Base-by-base conservation (phyloP, 1,139 yeast genomes). In the Pichia sp. region DNA sequence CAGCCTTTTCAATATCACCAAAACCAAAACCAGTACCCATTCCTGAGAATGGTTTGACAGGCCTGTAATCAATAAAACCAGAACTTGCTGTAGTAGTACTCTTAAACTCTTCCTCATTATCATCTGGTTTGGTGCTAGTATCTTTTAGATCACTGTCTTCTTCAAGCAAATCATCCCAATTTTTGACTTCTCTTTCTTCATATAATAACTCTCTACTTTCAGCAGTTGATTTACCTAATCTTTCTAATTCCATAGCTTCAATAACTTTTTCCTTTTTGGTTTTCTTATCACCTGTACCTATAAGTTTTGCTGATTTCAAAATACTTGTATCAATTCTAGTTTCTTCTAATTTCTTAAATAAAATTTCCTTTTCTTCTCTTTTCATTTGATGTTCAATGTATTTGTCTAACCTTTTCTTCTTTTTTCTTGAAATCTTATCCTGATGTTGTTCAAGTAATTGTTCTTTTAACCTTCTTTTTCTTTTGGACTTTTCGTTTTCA, bases 361-460 rank as follows among this genome's bases (percentile, higher is more conserved):
- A 67, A 4, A 74, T 74, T 52, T 83, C 85, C 63, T 85, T 86
- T 63, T 91, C 97, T 59, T 89, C 95, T 59, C 95, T 73, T 52
- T 84, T 83, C 50, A 91, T 62, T 61, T 91, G 97, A 62, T 84
- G 94, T 48, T 88, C 96, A 27, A 81, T 80, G 55, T 80, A 82
- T 59, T 82, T 81, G 49, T 82, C 89, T 40, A 82, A 61, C 48
- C 91, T 63, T 64, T 91, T 91, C 63, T 76, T 76, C 63, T 89
- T 91, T 35, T 81, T 72, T 39, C 76, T 66, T 0, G 93, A 78
- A 41, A 86, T 62, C 56, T 87, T 87, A 16, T 81, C 65, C 46
- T 80, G 82, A 45, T 74, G 74, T 43, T 70, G 80, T 41, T 72
- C 72, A 41, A 75, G 66, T 21, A 87, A 64, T 26, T 74, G 64